Conservation (phyloP, 179 eudicot genomes). For the Camellia oleifera region DNA sequence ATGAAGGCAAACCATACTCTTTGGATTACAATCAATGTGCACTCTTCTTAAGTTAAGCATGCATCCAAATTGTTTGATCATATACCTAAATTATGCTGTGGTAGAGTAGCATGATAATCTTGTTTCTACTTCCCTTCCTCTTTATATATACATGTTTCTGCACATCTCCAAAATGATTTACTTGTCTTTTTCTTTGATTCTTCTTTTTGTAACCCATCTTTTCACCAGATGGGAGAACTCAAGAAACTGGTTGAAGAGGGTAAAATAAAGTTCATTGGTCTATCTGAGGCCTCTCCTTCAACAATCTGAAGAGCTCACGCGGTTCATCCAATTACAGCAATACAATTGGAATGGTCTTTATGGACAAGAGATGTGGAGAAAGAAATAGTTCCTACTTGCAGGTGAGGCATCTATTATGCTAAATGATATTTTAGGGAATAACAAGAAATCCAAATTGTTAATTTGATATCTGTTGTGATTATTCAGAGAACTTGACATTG, state of each 20-base stretch:
- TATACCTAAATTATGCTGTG: no score
- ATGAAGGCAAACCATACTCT: no score
- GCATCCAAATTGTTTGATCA: no score
- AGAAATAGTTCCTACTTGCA: constrained; percentile 55
- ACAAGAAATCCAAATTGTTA: background rate
- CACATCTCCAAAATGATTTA: background rate
- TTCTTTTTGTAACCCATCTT: background rate
- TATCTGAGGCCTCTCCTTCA: constrained; percentile 52
- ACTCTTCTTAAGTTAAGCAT: no score
- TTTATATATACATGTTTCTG: no score
- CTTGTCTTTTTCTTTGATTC: background rate
- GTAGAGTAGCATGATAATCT: no score
- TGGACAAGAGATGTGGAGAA: constrained; percentile 45
- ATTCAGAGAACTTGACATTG: constrained; percentile 54
- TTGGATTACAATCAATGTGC: no score
- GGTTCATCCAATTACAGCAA: constrained; percentile 57
- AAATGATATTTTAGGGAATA: background rate
- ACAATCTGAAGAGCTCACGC: constrained; percentile 64
- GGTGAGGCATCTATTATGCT: constrained; percentile 24
- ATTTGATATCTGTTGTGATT: background rate
- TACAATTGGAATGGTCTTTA: constrained; percentile 58
- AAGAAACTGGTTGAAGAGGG: constrained; percentile 55
- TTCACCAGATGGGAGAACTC: constrained; percentile 36
- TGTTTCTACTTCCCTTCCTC: no score
- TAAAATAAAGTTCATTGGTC: constrained; percentile 44